Percentiles rank a stretch among this genome's conserved stretches.
phyloP scores from a whole-genome alignment of 163 green algal genomes.

The Scenedesmus sp. region DNA sequence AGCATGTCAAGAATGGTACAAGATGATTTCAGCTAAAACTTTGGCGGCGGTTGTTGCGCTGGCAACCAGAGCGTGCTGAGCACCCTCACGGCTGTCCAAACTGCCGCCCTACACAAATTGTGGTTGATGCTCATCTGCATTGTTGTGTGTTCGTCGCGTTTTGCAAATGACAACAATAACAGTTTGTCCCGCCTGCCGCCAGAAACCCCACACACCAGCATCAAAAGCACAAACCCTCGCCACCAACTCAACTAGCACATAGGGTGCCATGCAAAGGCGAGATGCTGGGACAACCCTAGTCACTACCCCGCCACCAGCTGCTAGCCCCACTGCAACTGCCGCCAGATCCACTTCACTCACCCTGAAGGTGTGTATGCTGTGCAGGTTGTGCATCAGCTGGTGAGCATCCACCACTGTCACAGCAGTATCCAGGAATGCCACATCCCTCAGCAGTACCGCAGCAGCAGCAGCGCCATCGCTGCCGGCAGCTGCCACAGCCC shows the following conservation, averaged over 20 bases:
- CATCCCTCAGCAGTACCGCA: conserved; percentile 61
- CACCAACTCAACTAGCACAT: background rate
- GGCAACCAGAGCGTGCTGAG: too few relatives aligned
- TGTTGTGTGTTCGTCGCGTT: too few relatives aligned
- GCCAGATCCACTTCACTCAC: conserved; percentile 35
- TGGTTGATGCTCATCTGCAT: too few relatives aligned
- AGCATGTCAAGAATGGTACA: background rate
- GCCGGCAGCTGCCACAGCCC: background rate
- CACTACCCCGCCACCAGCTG: too few relatives aligned
- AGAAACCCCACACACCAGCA: background rate
- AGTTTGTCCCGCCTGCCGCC: too few relatives aligned
- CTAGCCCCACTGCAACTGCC: background rate
- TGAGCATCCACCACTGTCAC: conserved; percentile 87
- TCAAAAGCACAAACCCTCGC: too few relatives aligned
- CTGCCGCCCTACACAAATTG: too few relatives aligned
- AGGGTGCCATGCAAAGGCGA: background rate
- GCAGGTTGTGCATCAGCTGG: conserved; percentile 69
- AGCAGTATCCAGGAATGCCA: conserved; percentile 81
- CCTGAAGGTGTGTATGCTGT: conserved; percentile 68
- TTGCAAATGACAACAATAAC: too few relatives aligned
- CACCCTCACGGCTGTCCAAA: too few relatives aligned
- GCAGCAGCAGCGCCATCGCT: background rate
- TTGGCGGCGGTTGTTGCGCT: too few relatives aligned
- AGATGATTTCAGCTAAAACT: too few relatives aligned
- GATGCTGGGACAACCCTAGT: background rate